A percentile compares a stretch with the other conserved stretches of the same genome.
Evolutionary conservation across 2,329 filamentous ascomycete genomes (phyloP).

Genomic region (Colletotrichum spinosum): DNA sequence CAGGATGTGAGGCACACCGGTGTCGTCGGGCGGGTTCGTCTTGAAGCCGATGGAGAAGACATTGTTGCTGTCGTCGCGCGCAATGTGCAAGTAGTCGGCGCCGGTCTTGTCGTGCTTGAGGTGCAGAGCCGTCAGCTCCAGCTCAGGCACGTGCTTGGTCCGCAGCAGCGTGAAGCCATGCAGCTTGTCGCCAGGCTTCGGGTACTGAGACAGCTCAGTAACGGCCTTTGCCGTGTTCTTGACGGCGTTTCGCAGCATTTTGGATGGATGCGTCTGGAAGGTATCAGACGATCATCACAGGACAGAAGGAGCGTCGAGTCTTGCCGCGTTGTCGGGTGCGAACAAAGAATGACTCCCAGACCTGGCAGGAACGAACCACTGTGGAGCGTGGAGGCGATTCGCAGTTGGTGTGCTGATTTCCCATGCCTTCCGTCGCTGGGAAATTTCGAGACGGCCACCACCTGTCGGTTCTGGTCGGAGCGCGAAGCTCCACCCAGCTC

Average conservation of each 20-base stretch:
- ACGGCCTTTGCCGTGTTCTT: conserved; percentile 69
- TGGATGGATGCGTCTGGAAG: conserved; percentile 18
- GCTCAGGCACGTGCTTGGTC: conserved; percentile 91
- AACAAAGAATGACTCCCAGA: conserved; percentile 3
- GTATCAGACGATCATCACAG: too few species aligned
- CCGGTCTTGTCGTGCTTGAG: conserved; percentile 95
- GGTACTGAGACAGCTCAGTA: conserved; percentile 80
- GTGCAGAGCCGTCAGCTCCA: conserved; percentile 91
- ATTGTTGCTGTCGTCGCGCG: conserved; percentile 97
- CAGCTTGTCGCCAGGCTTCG: conserved; percentile 84
- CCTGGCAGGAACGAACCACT: conserved; percentile 2
- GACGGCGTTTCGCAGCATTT: conserved; percentile 64
- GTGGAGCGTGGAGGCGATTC: conserved; percentile 27
- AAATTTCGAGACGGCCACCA: conserved; percentile 21
- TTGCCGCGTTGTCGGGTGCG: not conserved
- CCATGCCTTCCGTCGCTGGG: conserved; percentile 1
- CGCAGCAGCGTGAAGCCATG: conserved; percentile 94
- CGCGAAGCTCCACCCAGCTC: conserved; percentile 8
- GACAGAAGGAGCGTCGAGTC: too few species aligned
- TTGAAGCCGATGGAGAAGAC: conserved; percentile 99
- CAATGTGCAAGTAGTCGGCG: conserved; percentile 95
- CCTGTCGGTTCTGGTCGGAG: conserved; percentile 10
- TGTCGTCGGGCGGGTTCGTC: conserved; percentile 97
- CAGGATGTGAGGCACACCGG: conserved; percentile 94
- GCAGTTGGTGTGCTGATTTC: conserved; percentile 2